Evolutionary conservation across 1,139 yeast genomes (phyloP).

Genomic region (Magnusiomyces clavatus): DNA sequence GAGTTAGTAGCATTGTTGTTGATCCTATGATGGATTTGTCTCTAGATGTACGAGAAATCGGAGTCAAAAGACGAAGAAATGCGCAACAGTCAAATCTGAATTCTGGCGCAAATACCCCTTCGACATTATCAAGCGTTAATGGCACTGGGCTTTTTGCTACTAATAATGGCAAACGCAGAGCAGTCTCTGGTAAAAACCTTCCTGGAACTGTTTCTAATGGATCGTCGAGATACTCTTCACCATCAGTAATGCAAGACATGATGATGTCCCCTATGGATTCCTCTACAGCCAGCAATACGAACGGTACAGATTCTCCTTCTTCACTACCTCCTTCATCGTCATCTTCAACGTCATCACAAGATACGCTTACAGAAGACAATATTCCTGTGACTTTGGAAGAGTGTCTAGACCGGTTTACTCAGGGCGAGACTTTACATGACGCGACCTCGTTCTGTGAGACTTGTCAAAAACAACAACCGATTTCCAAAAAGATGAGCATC

Average conservation of each 20-base stretch:
- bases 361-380: background rate
- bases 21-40: constrained; percentile 92
- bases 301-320: background rate
- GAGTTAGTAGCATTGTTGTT: constrained; percentile 50
- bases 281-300: background rate
- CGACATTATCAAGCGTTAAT: background rate
- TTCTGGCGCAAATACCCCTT: background rate
- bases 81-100: background rate
- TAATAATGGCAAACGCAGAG: background rate
- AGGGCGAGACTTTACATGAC: constrained; percentile 60
- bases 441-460: constrained; percentile 59
- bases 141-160: background rate
- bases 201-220: background rate
- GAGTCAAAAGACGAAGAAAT: background rate
- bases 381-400: constrained; percentile 38
- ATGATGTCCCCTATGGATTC: background rate
- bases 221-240: background rate
- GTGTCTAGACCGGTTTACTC: constrained; percentile 71
- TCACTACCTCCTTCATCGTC: no score
- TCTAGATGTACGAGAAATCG: constrained; percentile 41
- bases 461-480: constrained; percentile 56
- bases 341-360: no score
- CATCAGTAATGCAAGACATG: no score
- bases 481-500: constrained; percentile 63
- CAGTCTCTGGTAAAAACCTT: constrained; percentile 6